These are phyloP conservation scores for Pyrrhoderma lamaoense DNA, from an alignment of 1,284 basidiomycete genomes.

Conservation along the genomic window DNA sequence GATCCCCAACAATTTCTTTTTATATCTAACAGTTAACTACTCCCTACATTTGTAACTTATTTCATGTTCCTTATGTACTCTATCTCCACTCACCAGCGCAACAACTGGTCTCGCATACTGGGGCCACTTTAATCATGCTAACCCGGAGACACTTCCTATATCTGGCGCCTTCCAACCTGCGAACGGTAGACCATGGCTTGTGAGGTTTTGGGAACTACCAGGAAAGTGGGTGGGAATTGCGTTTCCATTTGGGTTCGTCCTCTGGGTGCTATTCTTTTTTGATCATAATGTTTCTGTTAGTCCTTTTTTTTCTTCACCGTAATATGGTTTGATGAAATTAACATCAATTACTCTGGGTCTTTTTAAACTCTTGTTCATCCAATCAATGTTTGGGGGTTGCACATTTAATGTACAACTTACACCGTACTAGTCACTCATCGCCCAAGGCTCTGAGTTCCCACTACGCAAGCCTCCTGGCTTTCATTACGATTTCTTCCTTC, in stretches of 20 bases:
- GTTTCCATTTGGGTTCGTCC: constrained; percentile 61
- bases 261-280: constrained; percentile 73
- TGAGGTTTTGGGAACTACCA: constrained; percentile 87
- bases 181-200: constrained; percentile 74
- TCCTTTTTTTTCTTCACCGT: constrained; percentile 5
- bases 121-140: constrained; percentile 65
- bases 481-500: constrained; percentile 83
- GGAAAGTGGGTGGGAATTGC: constrained; percentile 86
- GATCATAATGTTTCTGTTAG: constrained; percentile 80
- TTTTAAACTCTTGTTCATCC: not conserved
- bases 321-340: not conserved
- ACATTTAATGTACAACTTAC: too few species aligned
- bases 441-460: constrained; percentile 87
- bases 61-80: not conserved
- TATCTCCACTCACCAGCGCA: constrained; percentile 21
- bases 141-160: constrained; percentile 63
- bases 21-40: not conserved
- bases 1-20: not conserved
- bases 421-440: constrained; percentile 83
- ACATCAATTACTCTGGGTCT: not conserved
- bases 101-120: constrained; percentile 76
- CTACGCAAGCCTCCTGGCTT: constrained; percentile 90
- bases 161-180: constrained; percentile 64
- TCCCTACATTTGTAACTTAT: not conserved
- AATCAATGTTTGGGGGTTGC: too few species aligned